A percentile compares a stretch with the other conserved stretches of the same genome.
Conservation (phyloP, 768 basidiomycete genomes). For the Grammothele lineata region DNA sequence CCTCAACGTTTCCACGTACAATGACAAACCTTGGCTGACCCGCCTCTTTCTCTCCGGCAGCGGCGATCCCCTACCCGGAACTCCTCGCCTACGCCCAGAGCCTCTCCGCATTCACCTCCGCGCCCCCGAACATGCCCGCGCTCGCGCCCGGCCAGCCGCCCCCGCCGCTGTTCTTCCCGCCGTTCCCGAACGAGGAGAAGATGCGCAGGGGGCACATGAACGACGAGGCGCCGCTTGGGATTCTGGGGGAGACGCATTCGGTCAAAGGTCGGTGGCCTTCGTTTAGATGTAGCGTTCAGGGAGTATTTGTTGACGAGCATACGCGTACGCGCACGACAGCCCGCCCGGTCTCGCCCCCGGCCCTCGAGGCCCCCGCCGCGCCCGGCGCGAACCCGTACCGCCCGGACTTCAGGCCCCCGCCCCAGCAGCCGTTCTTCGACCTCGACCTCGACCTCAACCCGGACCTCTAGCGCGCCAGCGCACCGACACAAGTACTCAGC, state of each 20-base stretch:
- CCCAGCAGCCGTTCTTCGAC: slow-evolving; percentile 60
- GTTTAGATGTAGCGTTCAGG: no score
- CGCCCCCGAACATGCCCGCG: slow-evolving; percentile 85
- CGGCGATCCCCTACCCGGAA: slow-evolving; percentile 77
- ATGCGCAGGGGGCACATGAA: slow-evolving; percentile 82
- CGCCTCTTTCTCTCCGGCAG: slow-evolving; percentile 43
- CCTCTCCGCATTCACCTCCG: slow-evolving; percentile 81
- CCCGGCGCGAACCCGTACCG: slow-evolving; percentile 66
- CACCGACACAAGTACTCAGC: background rate
- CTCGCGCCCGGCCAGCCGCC: slow-evolving; percentile 68
- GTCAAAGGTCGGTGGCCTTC: slow-evolving; percentile 64
- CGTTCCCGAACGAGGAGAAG: slow-evolving; percentile 89
- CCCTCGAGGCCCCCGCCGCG: slow-evolving; percentile 43
- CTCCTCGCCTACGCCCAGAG: slow-evolving; percentile 82
- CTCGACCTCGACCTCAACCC: slow-evolving; percentile 84
- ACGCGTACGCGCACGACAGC: no score
- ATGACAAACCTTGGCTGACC: background rate
- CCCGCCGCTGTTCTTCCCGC: slow-evolving; percentile 80
- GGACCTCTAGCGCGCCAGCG: slow-evolving; percentile 46
- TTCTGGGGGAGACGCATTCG: slow-evolving; percentile 76
- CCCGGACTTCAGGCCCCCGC: slow-evolving; percentile 59
- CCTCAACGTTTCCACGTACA: background rate
- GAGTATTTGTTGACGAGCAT: no score
- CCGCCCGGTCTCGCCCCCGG: slow-evolving; percentile 54
- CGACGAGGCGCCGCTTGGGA: slow-evolving; percentile 73